Evolutionary conservation across 441 rosid species (phyloP).

Genomic region (Jatropha multifida): DNA sequence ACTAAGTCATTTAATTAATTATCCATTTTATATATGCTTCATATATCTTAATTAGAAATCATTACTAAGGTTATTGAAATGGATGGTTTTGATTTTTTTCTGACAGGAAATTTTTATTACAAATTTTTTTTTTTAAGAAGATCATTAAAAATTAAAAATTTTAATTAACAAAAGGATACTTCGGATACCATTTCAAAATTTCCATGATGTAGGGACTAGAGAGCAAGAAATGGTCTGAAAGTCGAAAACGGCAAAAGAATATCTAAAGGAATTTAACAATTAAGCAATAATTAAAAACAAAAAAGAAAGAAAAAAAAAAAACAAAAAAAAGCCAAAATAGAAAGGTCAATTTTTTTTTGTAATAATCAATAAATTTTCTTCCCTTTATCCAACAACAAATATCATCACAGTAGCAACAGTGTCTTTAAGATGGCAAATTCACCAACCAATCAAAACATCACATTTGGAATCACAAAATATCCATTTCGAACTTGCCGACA

Average conservation of each 20-base stretch:
- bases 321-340: background rate
- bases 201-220: too few relatives aligned
- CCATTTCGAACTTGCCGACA: conserved; percentile 34
- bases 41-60: too few relatives aligned
- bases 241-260: background rate
- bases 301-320: background rate
- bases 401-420: background rate
- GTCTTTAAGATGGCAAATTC: background rate
- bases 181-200: too few relatives aligned
- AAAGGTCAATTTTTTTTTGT: background rate
- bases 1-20: too few relatives aligned
- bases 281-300: background rate
- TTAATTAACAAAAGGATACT: too few relatives aligned
- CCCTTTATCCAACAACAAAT: too few relatives aligned
- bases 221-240: background rate
- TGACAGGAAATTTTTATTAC: too few relatives aligned
- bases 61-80: too few relatives aligned
- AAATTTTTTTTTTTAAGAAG: too few relatives aligned
- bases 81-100: too few relatives aligned
- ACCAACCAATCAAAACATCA: background rate
- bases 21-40: too few relatives aligned
- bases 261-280: conserved; percentile 4
- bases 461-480: background rate
- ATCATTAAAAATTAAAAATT: too few relatives aligned
- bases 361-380: background rate